Evolutionary conservation across 2,329 filamentous ascomycete genomes (phyloP), one percentile per base, ranked within the genome.

Genomic region (Penicillium sp.): DNA sequence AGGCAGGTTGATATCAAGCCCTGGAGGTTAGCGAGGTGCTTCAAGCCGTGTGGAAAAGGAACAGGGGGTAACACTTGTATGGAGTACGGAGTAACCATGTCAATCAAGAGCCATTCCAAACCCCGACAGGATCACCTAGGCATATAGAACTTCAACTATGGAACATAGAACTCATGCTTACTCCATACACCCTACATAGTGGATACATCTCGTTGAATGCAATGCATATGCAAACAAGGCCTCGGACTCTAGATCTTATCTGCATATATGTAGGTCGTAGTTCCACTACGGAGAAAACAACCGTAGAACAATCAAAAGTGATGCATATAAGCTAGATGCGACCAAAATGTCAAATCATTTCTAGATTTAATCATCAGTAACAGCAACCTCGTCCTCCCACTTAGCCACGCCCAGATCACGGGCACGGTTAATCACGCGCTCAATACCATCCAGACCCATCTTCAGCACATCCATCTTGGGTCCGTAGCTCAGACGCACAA

Each of bases 401-500:
- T 64, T 61, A 7, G 58, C 48, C 21, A 56, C 48, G 14, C 60
- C 63, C 21, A 57, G 31, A 56, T 73, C 68, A 24, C 71, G 74
- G 29, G 75, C 75, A 18, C 72, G 75, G 29, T 71, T 85, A 50
- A 96, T 81, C 18, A 94, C 88, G 50, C 88, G 81, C 80, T 95
- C 89, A 66, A 96, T 93, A 39, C 88, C 90, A 70, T 96, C 89
- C 57, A 93, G 81, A 32, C 91, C 91, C 76, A 82, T 85, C 81
- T 88, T 86, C 53, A 95, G 77, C 38, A 85, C 83, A 10, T 92
- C 88, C 86, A 93, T 88, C 67, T 83, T 87, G 3, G 91, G 91
- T 0, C 91, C 91, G 69, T 94, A 96, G 52, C 88, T 91, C 65
- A 95, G 83, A 48, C 91, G 83, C 27, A 95, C 89, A 71, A 93